phyloP scores from a whole-genome alignment of 768 basidiomycete genomes.

The Termitomyces heimii region DNA sequence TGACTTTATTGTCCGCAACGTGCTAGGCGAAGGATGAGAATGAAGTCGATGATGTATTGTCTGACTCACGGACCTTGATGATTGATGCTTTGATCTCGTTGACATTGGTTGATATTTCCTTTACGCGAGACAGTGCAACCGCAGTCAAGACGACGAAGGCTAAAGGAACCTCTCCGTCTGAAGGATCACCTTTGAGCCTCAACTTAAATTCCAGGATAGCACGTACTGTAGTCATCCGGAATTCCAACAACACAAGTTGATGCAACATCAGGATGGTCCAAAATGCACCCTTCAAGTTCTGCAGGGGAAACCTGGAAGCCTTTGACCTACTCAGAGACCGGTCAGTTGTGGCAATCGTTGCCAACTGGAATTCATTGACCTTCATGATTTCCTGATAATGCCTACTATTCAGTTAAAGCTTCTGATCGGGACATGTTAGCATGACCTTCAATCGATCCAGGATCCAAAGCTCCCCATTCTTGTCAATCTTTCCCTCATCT shows the following conservation, averaged over 20 bases:
- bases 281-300: slow-evolving; percentile 62
- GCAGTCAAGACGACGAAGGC: slow-evolving; percentile 56
- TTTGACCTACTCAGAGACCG: slow-evolving; percentile 44
- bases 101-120: slow-evolving; percentile 20
- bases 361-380: slow-evolving; percentile 19
- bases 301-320: slow-evolving; percentile 76
- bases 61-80: slow-evolving; percentile 33
- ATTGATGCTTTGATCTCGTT: slow-evolving; percentile 39
- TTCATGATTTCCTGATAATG: slow-evolving; percentile 40
- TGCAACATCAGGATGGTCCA: slow-evolving; percentile 52
- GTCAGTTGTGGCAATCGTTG: not conserved
- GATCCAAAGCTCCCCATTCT: slow-evolving; percentile 52
- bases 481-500: slow-evolving; percentile 52
- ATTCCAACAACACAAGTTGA: slow-evolving; percentile 62
- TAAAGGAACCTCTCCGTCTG: slow-evolving; percentile 62
- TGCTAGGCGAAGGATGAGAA: slow-evolving; percentile 25
- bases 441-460: slow-evolving; percentile 58
- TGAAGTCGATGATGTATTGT: not conserved
- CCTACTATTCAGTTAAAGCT: not conserved
- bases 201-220: not conserved
- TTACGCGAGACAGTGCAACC: slow-evolving; percentile 30
- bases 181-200: not conserved
- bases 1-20: slow-evolving; percentile 47
- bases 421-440: not conserved
- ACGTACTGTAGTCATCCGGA: slow-evolving; percentile 57